Evolutionary conservation across 805 yeast genomes (phyloP), one percentile per base, ranked within the genome.

Genomic region (Schwanniomyces pseudopolymorphus): DNA sequence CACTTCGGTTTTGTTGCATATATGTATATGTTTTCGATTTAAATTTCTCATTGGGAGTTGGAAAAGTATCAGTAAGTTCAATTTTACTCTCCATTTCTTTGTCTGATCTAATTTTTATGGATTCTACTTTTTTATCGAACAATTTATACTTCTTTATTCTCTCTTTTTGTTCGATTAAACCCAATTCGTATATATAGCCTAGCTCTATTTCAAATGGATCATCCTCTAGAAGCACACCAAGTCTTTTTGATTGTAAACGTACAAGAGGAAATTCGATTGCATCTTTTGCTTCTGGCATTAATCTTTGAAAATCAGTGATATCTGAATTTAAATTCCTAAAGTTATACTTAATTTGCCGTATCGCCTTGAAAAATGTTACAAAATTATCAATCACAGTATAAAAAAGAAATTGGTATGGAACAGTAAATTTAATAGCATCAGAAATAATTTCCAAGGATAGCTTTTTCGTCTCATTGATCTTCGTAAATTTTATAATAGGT

Each of bases 191-290:
- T 22, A 85, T 79, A 57, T 80, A 70, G 19, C 80, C 77, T 40
- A 91, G 66, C 55, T 88, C 84, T 6, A 83, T 72, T 63, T 92
- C 98, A 61, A 91, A 90, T 6, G 96, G 92, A 64, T 92, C 97
- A 62, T 88, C 96, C 46, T 88, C 96, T 51, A 90, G 73, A 20
- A 85, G 75, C 33, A 90, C 67, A 4, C 85, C 71, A 51, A 88
- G 72, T 35, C 79, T 70, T 5, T 71, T 71, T 0, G 95, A 72
- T 36, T 69, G 75, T 31, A 90, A 53, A 19, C 77, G 74, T 2
- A 89, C 66, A 17, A 66, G 69, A 11, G 91, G 91, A 6, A 92
- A 69, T 14, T 67, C 50, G 3, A 70, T 51, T 0, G 79, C 75
- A 0, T 69, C 63, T n/a, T 66, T 68, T 52, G 40, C 74, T 49